Conservation (phyloP, 345 rosid species). For the Brassica nigra region DNA sequence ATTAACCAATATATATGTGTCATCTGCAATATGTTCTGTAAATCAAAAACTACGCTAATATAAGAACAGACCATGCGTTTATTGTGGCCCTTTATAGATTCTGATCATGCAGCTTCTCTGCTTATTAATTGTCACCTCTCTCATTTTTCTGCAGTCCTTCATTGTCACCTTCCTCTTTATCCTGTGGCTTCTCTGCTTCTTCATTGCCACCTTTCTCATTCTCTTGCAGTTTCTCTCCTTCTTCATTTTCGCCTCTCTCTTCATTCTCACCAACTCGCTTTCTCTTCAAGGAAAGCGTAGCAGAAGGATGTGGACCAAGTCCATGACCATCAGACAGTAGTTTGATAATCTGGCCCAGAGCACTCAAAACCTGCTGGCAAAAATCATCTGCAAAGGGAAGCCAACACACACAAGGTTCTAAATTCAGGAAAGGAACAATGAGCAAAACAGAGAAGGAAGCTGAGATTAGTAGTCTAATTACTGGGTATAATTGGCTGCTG, state of each 20-base stretch:
- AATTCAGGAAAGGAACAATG: not conserved
- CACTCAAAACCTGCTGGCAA: not conserved
- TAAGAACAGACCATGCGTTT: not conserved
- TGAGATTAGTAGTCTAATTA: not conserved
- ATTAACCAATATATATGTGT: too few species aligned
- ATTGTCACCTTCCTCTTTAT: too few species aligned
- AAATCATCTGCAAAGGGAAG: not conserved
- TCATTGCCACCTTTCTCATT: not conserved
- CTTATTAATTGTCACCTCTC: too few species aligned
- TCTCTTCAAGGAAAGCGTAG: not conserved
- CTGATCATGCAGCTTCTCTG: not conserved
- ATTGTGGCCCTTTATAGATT: not conserved
- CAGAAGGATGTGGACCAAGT: not conserved
- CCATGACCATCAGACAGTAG: not conserved
- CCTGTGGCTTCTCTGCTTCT: too few species aligned
- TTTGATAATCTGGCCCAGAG: not conserved
- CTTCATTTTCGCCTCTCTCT: too few species aligned
- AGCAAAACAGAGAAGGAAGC: not conserved
- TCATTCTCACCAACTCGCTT: not conserved
- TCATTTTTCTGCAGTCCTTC: too few species aligned
- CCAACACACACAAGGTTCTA: not conserved
- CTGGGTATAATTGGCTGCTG: not conserved
- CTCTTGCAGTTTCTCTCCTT: not conserved
- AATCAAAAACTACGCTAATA: too few species aligned
- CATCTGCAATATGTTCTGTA: too few species aligned